Conservation (phyloP, 2,329 filamentous ascomycete species). For the Dothideomycetidae sp. region DNA sequence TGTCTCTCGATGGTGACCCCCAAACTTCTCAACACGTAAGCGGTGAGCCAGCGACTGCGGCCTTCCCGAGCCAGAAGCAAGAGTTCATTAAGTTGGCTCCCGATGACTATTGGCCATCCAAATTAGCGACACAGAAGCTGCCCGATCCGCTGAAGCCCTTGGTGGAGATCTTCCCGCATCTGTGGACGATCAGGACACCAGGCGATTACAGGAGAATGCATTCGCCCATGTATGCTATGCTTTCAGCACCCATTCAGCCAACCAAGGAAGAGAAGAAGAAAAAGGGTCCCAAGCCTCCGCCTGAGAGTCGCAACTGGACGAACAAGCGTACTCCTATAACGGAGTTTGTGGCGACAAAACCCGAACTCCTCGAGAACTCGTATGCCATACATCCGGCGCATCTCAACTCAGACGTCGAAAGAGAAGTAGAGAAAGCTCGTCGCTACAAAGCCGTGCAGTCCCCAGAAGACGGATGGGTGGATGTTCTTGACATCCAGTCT, state of each 20-base stretch:
- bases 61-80: not conserved
- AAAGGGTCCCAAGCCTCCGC: constrained; percentile 45
- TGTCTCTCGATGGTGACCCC: constrained; percentile 20
- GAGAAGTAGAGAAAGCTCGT: constrained; percentile 35
- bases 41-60: not conserved
- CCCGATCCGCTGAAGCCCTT: constrained; percentile 43
- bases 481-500: constrained; percentile 48
- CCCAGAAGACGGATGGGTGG: constrained; percentile 59
- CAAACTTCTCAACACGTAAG: not conserved
- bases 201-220: constrained; percentile 74
- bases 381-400: constrained; percentile 72
- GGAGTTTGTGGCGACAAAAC: constrained; percentile 55
- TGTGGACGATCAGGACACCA: constrained; percentile 80
- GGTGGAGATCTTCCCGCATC: constrained; percentile 66
- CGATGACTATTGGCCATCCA: constrained; percentile 36
- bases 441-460: constrained; percentile 33
- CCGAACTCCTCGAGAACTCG: constrained; percentile 69
- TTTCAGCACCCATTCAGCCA: constrained; percentile 60
- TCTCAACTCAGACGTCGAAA: constrained; percentile 44
- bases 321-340: constrained; percentile 71
- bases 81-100: constrained; percentile 25
- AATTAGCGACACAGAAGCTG: constrained; percentile 28
- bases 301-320: constrained; percentile 51
- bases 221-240: constrained; percentile 73
- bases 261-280: constrained; percentile 50